These are phyloP conservation scores for Saccharomyces uvarum DNA, from an alignment of 1,139 yeast genomes.

Conservation along the genomic window DNA sequence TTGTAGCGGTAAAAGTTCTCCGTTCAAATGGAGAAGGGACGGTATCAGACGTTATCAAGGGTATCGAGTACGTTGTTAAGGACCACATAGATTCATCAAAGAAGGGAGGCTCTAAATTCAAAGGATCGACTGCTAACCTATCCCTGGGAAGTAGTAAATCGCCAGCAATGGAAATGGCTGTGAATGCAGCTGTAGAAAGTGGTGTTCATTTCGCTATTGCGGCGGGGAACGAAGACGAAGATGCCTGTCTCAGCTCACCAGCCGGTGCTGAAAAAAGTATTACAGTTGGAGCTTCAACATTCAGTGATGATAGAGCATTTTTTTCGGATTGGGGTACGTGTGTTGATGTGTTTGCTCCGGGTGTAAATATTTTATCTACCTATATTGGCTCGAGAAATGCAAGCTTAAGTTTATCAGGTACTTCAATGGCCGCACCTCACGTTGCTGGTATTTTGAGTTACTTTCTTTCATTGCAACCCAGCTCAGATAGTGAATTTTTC, in stretches of 20 bases:
- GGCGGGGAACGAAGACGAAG: constrained; percentile 80
- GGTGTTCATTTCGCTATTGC: constrained; percentile 83
- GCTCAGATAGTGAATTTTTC: constrained; percentile 63
- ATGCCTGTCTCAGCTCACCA: constrained; percentile 79
- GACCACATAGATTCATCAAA: constrained; percentile 12
- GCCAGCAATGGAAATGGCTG: constrained; percentile 73
- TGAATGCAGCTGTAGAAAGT: constrained; percentile 72
- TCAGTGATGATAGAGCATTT: constrained; percentile 67
- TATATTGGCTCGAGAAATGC: constrained; percentile 81
- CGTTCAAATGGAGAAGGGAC: constrained; percentile 73
- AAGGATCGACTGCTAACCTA: constrained; percentile 85
- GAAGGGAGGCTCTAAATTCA: constrained; percentile 52
- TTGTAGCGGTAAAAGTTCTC: constrained; percentile 74
- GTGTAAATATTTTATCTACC: constrained; percentile 70
- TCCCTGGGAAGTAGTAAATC: constrained; percentile 85
- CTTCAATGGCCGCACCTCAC: constrained; percentile 99
- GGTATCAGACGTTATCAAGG: constrained; percentile 75
- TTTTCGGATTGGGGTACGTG: constrained; percentile 78
- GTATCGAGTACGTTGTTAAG: constrained; percentile 66
- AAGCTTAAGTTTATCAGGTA: constrained; percentile 89
- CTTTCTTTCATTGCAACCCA: constrained; percentile 87
- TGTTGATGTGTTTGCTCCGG: constrained; percentile 83
- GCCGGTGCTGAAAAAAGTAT: constrained; percentile 69
- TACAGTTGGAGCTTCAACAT: constrained; percentile 77
- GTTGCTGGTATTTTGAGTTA: constrained; percentile 85